Base-by-base conservation (phyloP, 768 basidiomycete genomes). In the Phylloporus sp. region DNA sequence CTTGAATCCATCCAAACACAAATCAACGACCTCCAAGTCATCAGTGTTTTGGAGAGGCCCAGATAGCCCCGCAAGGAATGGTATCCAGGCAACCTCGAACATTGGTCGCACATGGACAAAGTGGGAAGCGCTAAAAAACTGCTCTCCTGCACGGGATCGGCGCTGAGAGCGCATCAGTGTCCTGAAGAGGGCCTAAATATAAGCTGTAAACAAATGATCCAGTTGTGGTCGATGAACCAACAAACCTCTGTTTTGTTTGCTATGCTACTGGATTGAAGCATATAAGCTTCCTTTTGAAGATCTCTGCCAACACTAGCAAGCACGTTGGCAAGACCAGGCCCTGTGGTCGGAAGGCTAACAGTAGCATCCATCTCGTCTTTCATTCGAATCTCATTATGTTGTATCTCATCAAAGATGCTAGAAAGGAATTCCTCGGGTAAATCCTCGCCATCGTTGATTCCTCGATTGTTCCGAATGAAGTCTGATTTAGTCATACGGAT, bases 11-110 rank as follows among this genome's bases (percentile, higher is more conserved):
- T 97, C 92, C 44, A 99, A 71, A 62, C 93, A 95, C 13, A 93
- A 72, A 49, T 90, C 86, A 51, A 98, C 90, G 15, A 93, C 72
- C 61, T 95, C 94, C 38, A 93, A 71, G 65, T 96, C 94, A 60
- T 97, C 92, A 1, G 93, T 92, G 48, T 93, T 90, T 65, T 98
- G 96, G 35, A 98, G 74, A 14, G 93, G 95, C 0, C 83, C 90
- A 9, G 96, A 98, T 23, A 98, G 74, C 10, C 93, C 94, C 13
- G 96, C 95, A 20, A 99, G 77, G 69, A 97, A 94, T 1, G 96
- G 84, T 71, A 98, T 98, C 96, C 96, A 99, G 18, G 92, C 94
- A 7, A 97, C 94, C 67, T 98, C 95, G 58, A 99, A 96, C 96
- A 99, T 99, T 17, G 96, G 95, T 29, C 84, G 80, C 50, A 98